phyloP scores from a whole-genome alignment of 2,329 filamentous ascomycete species.

The Ramularia collo-cygni region DNA sequence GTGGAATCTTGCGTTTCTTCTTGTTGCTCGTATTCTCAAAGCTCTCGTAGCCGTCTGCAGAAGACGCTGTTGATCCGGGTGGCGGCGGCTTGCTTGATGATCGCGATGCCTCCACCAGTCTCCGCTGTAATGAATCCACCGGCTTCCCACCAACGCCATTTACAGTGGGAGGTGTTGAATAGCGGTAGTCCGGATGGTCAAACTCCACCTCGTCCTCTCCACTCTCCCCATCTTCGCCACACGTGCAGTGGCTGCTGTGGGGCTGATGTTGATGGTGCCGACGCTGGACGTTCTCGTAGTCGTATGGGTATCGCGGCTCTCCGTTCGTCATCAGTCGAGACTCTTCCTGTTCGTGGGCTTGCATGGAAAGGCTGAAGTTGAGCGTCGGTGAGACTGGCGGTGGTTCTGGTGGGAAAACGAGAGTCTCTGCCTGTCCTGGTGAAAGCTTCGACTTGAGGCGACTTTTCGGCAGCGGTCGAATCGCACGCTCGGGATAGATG shows the following conservation, averaged over 20 bases:
- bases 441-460: slow-evolving; percentile 82
- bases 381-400: slow-evolving; percentile 51
- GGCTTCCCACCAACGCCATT: slow-evolving; percentile 20
- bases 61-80: slow-evolving; percentile 56
- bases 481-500: slow-evolving; percentile 81
- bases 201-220: slow-evolving; percentile 52
- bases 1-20: slow-evolving; percentile 97
- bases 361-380: slow-evolving; percentile 22
- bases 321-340: slow-evolving; percentile 20
- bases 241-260: slow-evolving; percentile 35
- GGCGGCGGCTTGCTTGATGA: slow-evolving; percentile 27
- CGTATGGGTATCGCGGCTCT: slow-evolving; percentile 14
- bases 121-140: slow-evolving; percentile 28
- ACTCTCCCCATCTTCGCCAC: slow-evolving; percentile 49
- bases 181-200: slow-evolving; percentile 34
- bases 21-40: slow-evolving; percentile 99
- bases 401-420: slow-evolving; percentile 74
- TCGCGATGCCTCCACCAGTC: slow-evolving; percentile 31
- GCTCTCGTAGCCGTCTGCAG: slow-evolving; percentile 85
- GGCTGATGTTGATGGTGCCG: slow-evolving; percentile 38
- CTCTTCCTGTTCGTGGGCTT: slow-evolving; percentile 15
- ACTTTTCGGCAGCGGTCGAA: slow-evolving; percentile 84
- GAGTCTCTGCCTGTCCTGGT: slow-evolving; percentile 72
- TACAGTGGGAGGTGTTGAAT: slow-evolving; percentile 33
- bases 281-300: slow-evolving; percentile 37